Evolutionary conservation across 805 yeast genomes (phyloP), one percentile per base, ranked within the genome.

Genomic region (Komagataella populi): DNA sequence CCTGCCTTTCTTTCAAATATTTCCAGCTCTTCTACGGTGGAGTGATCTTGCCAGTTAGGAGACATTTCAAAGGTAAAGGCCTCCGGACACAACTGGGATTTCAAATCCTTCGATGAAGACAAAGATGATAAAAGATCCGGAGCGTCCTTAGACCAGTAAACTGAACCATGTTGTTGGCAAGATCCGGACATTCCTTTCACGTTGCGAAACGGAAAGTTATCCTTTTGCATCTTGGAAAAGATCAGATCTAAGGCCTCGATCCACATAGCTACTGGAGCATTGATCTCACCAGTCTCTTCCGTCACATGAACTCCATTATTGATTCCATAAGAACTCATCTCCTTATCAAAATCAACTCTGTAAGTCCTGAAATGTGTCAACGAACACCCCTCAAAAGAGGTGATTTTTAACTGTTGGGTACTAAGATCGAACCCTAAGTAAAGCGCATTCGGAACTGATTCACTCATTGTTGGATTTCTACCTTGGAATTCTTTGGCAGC

Each of bases 11-110:
- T 62, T 59, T 87, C 93, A 58, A 87, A 82, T 39, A 64, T 72
- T 24, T 69, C 60, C 52, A 86, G 72, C 62, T 89, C 95, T 18
- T 71, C 66, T 3, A 78, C 83, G 0, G 97, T 89, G 22, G 93
- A 83, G 61, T 87, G 95, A 61, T 89, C 96, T 65, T 89, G 97
- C 97, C 97, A 89, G 62, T 90, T 89, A 6, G 96, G 96, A 4
- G 95, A 83, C 45, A 72, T 72, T 5, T 73, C 70, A 57, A 80
- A 73, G 1, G 91, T 70, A 56, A 87, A 83, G 1, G 84, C 83
- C 1, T 57, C 57, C 2, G 72, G 72, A 18, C 59, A 57, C 44
- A 85, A 59, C 55, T 76, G 85, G 1, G 69, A 72, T 44, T 70
- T 61, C 49, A 86, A 67, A 2, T 70, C 53, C 10, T 59, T 49